These are phyloP conservation scores for Peronospora belbahrii DNA, from an alignment of 352 stramenopile species.

Conservation along the genomic window DNA sequence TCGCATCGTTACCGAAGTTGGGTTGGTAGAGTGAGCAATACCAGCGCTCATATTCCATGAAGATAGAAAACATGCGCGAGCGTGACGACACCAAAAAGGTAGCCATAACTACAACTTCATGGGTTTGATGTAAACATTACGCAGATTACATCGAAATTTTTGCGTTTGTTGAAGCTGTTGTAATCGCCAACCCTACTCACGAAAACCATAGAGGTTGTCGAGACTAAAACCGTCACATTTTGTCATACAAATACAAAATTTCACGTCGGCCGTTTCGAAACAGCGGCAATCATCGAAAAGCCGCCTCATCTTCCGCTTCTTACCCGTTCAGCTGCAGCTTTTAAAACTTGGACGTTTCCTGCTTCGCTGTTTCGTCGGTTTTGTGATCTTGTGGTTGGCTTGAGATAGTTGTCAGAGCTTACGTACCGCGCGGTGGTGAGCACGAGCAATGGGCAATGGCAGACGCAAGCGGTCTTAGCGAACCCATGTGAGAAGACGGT, in stretches of 20 bases:
- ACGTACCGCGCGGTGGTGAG: conserved; percentile 20
- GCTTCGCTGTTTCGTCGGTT: not conserved
- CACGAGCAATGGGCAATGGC: conserved; percentile 42
- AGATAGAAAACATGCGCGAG: not conserved
- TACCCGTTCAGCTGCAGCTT: not conserved
- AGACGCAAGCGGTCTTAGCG: conserved; percentile 20
- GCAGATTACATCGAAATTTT: not conserved
- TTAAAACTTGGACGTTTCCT: conserved; percentile 1
- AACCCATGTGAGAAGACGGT: conserved; percentile 17
- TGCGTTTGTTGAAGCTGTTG: not conserved
- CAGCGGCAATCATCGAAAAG: conserved; percentile 10
- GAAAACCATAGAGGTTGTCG: not conserved
- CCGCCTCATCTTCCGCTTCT: not conserved
- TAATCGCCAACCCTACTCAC: not conserved
- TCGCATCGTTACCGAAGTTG: no score
- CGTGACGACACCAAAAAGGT: no score
- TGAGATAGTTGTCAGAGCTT: not conserved
- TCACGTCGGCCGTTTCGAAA: conserved; percentile 11
- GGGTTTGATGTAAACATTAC: conserved; percentile 7
- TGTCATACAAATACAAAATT: not conserved
- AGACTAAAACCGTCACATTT: conserved; percentile 1
- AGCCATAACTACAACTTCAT: not conserved
- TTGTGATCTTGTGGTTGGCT: not conserved
- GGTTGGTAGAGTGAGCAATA: no score
- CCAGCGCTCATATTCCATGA: no score